Conservation (phyloP, 352 stramenopile genomes). For the Pythium rhizo-oryzae region DNA sequence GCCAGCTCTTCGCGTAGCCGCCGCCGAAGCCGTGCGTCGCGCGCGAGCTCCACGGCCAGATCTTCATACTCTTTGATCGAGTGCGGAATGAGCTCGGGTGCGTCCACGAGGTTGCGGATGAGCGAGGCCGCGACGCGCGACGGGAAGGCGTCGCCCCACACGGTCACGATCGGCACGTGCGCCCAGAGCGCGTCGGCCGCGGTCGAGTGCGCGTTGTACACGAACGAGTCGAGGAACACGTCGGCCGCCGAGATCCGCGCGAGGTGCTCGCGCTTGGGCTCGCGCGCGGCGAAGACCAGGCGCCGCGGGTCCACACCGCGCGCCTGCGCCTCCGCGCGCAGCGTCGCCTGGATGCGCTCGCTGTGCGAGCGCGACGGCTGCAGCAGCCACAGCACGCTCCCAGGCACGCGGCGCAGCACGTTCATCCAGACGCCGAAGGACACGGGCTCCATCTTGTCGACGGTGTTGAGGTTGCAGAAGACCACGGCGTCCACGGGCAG, state of each 20-base stretch:
- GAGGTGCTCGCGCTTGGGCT: slow-evolving; percentile 79
- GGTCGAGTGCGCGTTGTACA: slow-evolving; percentile 97
- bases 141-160: slow-evolving; percentile 76
- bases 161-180: slow-evolving; percentile 89
- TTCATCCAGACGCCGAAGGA: slow-evolving; percentile 90
- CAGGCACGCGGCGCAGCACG: slow-evolving; percentile 83
- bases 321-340: slow-evolving; percentile 61
- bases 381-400: slow-evolving; percentile 90
- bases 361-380: slow-evolving; percentile 31
- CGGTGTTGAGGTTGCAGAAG: slow-evolving; percentile 94
- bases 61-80: slow-evolving; percentile 75
- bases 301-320: slow-evolving; percentile 62
- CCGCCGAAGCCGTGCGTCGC: slow-evolving; percentile 19
- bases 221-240: slow-evolving; percentile 95
- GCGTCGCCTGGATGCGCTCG: slow-evolving; percentile 34
- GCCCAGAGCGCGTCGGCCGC: slow-evolving; percentile 90
- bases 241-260: slow-evolving; percentile 79
- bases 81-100: slow-evolving; percentile 43
- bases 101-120: slow-evolving; percentile 41
- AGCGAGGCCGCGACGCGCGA: slow-evolving; percentile 72
- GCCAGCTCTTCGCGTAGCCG: slow-evolving; percentile 41
- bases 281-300: slow-evolving; percentile 70
- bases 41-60: slow-evolving; percentile 56
- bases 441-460: slow-evolving; percentile 93
- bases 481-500: slow-evolving; percentile 43